A percentile compares a stretch with the other conserved stretches of the same genome.
These are phyloP conservation scores for Corymbia maculata DNA, from an alignment of 345 rosid species.

Conservation along the genomic window DNA sequence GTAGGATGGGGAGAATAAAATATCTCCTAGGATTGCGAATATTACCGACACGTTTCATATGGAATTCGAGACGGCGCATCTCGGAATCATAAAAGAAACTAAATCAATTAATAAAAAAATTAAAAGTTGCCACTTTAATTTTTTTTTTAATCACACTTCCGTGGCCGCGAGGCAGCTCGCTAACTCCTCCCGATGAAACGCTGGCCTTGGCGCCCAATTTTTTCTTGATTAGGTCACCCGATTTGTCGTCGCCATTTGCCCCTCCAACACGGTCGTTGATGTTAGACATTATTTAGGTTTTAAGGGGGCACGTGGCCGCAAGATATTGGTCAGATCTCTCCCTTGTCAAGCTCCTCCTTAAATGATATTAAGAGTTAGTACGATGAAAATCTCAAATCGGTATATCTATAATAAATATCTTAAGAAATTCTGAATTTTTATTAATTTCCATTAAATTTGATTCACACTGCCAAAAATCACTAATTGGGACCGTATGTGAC, in stretches of 20 bases:
- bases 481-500: no score
- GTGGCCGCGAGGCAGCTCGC: neutral
- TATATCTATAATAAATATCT: no score
- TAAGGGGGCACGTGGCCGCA: neutral
- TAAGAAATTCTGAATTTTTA: no score
- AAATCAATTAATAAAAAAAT: neutral
- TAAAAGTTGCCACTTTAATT: neutral
- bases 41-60: neutral
- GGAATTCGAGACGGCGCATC: neutral
- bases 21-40: neutral
- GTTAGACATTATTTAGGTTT: neutral
- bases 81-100: neutral
- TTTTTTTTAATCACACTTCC: neutral
- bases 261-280: neutral
- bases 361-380: no score
- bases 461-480: no score
- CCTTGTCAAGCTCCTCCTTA: accelerated
- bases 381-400: no score
- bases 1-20: neutral
- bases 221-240: neutral
- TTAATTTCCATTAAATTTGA: no score
- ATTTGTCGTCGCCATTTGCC: neutral
- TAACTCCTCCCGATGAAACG: neutral
- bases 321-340: neutral
- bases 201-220: neutral